These are phyloP conservation scores for Lophiostoma macrostomum DNA, from an alignment of 495 filamentous ascomycete species.

Conservation along the genomic window DNA sequence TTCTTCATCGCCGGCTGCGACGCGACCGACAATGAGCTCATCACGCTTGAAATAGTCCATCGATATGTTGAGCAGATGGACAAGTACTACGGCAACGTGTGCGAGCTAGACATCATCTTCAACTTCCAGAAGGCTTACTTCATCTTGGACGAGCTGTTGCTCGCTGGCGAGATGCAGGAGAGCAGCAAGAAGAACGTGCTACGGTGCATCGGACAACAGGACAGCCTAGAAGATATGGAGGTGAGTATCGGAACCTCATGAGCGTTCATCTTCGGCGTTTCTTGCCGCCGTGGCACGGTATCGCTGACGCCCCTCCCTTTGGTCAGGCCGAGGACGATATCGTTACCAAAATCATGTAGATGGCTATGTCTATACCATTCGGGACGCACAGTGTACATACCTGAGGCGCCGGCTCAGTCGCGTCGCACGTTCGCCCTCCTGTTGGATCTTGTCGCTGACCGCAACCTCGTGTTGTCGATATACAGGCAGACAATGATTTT, in stretches of 20 bases:
- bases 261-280: neutral
- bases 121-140: constrained; percentile 99
- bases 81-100: constrained; percentile 99
- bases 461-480: constrained; percentile 13
- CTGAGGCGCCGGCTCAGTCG: neutral
- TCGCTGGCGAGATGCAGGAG: constrained; percentile 97
- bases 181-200: constrained; percentile 99
- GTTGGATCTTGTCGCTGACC: constrained; percentile 24
- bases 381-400: constrained; percentile 9
- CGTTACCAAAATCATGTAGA: constrained; percentile 90
- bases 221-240: constrained; percentile 96
- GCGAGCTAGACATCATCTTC: constrained; percentile 99
- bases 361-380: neutral
- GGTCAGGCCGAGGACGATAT: constrained; percentile 87
- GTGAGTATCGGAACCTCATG: constrained; percentile 55
- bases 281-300: constrained; percentile 49
- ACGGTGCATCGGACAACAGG: constrained; percentile 89
- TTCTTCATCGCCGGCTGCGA: constrained; percentile 99
- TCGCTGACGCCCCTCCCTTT: constrained; percentile 37
- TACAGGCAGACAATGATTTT: constrained; percentile 33
- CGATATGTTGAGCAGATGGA: constrained; percentile 99
- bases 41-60: constrained; percentile 97
- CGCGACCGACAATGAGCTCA: constrained; percentile 93
- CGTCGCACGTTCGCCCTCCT: neutral
- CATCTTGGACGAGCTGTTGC: constrained; percentile 91